These are phyloP conservation scores for Tetracladium setigerum DNA, from an alignment of 495 filamentous ascomycete species.

Conservation along the genomic window DNA sequence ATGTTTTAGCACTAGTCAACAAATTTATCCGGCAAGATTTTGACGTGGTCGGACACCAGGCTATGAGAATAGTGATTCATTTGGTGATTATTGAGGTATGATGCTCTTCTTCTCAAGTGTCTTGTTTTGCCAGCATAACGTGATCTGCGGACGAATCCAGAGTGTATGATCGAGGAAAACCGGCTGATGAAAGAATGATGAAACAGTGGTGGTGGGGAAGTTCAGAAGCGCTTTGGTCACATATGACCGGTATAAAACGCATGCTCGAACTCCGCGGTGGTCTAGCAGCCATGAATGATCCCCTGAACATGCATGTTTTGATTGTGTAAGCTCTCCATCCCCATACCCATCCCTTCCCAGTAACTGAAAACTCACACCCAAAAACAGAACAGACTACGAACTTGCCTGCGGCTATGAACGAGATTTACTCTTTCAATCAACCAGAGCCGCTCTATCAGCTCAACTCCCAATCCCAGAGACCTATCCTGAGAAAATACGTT, in stretches of 20 bases:
- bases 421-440: conserved; percentile 11
- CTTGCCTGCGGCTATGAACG: conserved; percentile 18
- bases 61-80: conserved; percentile 18
- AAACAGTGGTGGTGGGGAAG: conserved; percentile 22
- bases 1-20: conserved; percentile 20
- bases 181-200: not conserved
- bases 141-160: no score
- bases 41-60: conserved; percentile 12
- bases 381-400: conserved; percentile 19
- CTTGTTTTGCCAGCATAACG: no score
- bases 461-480: conserved; percentile 1
- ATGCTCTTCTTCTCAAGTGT: not conserved
- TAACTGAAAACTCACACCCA: not conserved
- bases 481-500: not conserved
- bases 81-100: conserved; percentile 20
- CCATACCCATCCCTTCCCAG: not conserved
- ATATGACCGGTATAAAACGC: conserved; percentile 17
- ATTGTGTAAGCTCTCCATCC: conserved; percentile 5
- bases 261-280: conserved; percentile 16
- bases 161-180: no score
- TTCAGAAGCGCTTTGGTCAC: conserved; percentile 18
- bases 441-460: not conserved
- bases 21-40: conserved; percentile 10
- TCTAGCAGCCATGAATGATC: conserved; percentile 8
- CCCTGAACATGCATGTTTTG: not conserved